Evolutionary conservation across 2,329 filamentous ascomycete species (phyloP).

Genomic region (Hypoxylon sp.): DNA sequence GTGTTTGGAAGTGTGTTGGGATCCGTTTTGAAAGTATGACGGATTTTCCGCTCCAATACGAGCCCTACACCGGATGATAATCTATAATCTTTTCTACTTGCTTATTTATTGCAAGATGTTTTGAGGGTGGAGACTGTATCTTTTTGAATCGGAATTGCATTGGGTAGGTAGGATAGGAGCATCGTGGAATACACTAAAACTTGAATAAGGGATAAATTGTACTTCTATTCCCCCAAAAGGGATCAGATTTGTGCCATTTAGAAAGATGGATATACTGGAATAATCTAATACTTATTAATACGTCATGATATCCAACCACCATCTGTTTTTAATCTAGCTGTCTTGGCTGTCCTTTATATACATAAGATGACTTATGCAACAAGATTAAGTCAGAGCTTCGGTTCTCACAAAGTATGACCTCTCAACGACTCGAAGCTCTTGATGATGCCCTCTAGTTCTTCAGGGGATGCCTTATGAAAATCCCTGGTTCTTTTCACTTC

Average conservation of each 20-base stretch:
- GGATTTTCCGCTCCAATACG: background rate
- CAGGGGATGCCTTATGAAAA: background rate
- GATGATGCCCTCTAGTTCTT: background rate
- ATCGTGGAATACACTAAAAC: constrained; percentile 18
- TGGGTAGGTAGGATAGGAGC: constrained; percentile 10
- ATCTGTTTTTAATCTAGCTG: background rate
- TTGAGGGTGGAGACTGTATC: background rate
- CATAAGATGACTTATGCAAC: background rate
- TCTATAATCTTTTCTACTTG: background rate
- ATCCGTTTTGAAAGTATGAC: constrained; percentile 62
- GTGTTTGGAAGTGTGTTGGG: constrained; percentile 75
- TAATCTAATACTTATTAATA: constrained; percentile 11
- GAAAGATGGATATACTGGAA: background rate
- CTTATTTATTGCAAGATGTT: constrained; percentile 15
- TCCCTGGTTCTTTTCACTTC: background rate
- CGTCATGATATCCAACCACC: background rate
- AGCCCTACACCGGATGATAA: background rate
- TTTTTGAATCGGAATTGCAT: constrained; percentile 17
- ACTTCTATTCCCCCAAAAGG: background rate
- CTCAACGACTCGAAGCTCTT: background rate
- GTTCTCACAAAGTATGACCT: background rate
- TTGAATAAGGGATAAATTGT: constrained; percentile 15
- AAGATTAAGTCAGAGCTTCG: background rate
- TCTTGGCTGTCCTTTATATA: background rate
- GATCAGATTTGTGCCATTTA: background rate